Conservation (phyloP, 169 alveolate species). For the Besnoitia besnoiti region DNA sequence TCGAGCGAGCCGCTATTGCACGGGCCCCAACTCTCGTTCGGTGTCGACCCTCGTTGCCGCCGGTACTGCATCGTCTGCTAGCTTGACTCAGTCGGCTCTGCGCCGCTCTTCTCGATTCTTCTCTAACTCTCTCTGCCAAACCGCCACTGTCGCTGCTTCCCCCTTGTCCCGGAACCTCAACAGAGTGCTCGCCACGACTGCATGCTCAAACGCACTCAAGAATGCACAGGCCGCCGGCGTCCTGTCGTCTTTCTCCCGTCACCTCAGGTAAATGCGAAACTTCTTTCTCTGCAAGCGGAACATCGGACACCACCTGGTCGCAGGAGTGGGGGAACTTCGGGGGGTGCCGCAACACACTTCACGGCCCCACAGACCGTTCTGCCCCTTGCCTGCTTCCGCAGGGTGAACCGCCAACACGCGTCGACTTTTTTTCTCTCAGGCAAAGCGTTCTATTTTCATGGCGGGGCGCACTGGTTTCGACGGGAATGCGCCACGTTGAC, state of each 20-base stretch:
- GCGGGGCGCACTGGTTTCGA: too few species aligned
- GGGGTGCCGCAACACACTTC: too few species aligned
- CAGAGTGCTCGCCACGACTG: too few species aligned
- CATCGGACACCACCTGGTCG: too few species aligned
- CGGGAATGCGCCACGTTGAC: too few species aligned
- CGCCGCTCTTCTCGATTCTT: neutral
- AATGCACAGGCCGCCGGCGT: neutral
- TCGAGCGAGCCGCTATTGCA: neutral
- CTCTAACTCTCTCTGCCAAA: neutral
- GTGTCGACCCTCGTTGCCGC: neutral
- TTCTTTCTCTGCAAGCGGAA: neutral
- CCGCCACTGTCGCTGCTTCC: neutral
- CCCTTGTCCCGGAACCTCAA: neutral
- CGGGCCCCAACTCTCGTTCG: neutral
- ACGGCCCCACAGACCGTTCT: too few species aligned
- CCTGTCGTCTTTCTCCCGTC: neutral
- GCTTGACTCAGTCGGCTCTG: neutral
- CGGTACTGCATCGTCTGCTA: neutral
- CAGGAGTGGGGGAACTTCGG: too few species aligned
- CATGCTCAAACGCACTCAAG: neutral
- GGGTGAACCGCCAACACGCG: too few species aligned
- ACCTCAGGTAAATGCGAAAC: neutral
- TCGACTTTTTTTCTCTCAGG: too few species aligned
- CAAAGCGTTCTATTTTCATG: too few species aligned
- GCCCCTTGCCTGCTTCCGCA: too few species aligned